Conservation (phyloP, 371 early-diverging fungal species). For the Mucor circinelloides region DNA sequence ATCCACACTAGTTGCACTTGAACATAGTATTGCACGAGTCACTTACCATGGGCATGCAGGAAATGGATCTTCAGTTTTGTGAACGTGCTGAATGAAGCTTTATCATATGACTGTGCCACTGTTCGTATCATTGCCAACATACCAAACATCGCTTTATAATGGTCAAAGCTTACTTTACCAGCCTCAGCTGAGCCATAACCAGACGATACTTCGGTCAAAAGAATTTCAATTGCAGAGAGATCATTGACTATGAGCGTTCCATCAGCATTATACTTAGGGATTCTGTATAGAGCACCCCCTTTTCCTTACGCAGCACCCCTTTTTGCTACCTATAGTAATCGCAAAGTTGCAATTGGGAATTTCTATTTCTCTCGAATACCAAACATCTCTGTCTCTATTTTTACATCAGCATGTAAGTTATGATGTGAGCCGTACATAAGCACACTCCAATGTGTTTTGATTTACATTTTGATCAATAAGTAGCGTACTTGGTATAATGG, state of each 20-base stretch:
- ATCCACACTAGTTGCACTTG: conserved; percentile 14
- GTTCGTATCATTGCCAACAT: conserved; percentile 35
- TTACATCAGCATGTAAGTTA: too few species aligned
- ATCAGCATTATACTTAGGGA: conserved; percentile 32
- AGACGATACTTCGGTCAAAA: conserved; percentile 27
- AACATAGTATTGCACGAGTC: too few species aligned
- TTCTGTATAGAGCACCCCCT: too few species aligned
- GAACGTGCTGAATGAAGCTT: conserved; percentile 31
- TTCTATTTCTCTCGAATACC: too few species aligned
- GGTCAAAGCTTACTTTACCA: conserved; percentile 25
- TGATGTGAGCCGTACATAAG: too few species aligned
- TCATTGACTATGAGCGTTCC: conserved; percentile 18
- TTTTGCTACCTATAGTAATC: too few species aligned
- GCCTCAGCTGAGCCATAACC: conserved; percentile 18
- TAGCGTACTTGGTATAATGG: too few species aligned
- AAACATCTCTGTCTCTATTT: too few species aligned
- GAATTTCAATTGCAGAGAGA: conserved; percentile 22
- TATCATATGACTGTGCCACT: conserved; percentile 23
- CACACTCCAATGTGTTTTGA: too few species aligned
- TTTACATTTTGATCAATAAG: too few species aligned
- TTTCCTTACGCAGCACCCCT: too few species aligned
- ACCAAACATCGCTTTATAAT: conserved; percentile 34
- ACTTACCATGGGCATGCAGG: conserved; percentile 33
- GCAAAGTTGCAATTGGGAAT: too few species aligned
- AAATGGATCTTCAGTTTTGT: conserved; percentile 29